Conservation (phyloP, 495 filamentous ascomycete genomes). For the Geoglossum glabrum region DNA sequence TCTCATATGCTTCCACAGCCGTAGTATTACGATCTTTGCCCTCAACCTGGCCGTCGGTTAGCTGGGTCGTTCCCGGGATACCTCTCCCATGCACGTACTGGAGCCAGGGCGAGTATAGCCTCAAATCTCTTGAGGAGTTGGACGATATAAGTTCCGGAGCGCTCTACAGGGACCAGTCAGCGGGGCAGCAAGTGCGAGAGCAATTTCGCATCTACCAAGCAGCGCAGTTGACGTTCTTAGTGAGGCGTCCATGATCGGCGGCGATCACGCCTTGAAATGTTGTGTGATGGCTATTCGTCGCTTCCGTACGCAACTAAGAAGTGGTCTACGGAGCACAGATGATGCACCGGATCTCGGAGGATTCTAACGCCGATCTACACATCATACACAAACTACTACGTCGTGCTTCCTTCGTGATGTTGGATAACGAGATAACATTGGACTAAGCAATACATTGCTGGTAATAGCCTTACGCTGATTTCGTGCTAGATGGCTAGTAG, state of each 20-base stretch:
- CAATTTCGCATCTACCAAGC: not conserved
- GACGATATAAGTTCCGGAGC: slow-evolving; percentile 19
- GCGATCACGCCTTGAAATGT: not conserved
- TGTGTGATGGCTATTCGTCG: too few species aligned
- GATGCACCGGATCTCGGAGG: not conserved
- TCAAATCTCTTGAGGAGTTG: slow-evolving; percentile 41
- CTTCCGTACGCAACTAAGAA: too few species aligned
- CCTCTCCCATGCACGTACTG: slow-evolving; percentile 21
- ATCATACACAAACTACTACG: not conserved
- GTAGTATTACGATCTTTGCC: slow-evolving; percentile 23
- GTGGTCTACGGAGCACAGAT: not conserved
- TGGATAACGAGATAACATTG: not conserved
- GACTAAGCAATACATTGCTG: not conserved
- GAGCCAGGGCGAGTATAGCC: slow-evolving; percentile 35
- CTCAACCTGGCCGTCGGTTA: slow-evolving; percentile 17
- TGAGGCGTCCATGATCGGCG: not conserved
- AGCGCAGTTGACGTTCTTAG: not conserved
- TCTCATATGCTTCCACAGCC: slow-evolving; percentile 38
- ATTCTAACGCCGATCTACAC: not conserved
- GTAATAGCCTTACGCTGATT: not conserved
- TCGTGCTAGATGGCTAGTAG: not conserved
- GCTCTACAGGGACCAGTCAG: not conserved
- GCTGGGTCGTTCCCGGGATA: not conserved
- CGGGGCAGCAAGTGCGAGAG: not conserved
- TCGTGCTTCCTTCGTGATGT: too few species aligned